Base-by-base conservation (phyloP, 2,329 filamentous ascomycete genomes). In the Paraphoma sp. region DNA sequence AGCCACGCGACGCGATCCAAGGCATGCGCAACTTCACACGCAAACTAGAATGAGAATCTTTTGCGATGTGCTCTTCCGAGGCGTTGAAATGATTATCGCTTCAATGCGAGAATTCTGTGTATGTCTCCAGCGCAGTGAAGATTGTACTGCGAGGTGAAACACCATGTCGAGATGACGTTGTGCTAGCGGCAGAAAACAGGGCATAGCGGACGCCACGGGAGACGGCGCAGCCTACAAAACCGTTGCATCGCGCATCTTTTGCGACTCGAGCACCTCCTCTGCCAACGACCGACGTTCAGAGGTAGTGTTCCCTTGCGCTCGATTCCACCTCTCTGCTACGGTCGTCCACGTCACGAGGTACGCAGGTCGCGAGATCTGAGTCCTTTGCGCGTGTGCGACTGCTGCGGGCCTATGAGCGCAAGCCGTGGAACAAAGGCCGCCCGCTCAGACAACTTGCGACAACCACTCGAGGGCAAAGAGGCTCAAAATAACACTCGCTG, bases 261-360 rank as follows among this genome's bases (percentile, higher is more conserved):
- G 54, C 54, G 45, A 50, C 44, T 60, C 66, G 74, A 71, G 66
- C 74, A 74, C 68, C 58, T 73, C 72, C 72, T 76, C 71, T 75
- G 67, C 69, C 63, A 57, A 41, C 68, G 60, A 65, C 68, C 65
- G 62, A 57, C 68, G 53, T 59, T 56, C 65, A 69, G 70, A 73
- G 73, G 70, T 61, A 58, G 69, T 72, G 72, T 69, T 74, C 73
- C 75, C 74, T 76, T 77, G 75, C 73, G 73, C 71, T 66, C 66
- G 69, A 69, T 23, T 23, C 23, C 69, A 65, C 64, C 46, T 50
- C 50, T 38, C 64, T 66, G 65, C 64, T 67, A 64, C 65, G 62
- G 53, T 62, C 53, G 65, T 46, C 23, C 48, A 63, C 62, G 65
- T 70, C 66, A 69, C 63, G 67, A 64, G 68, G 60, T 53, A 60